phyloP scores from a whole-genome alignment of 2,329 filamentous ascomycete species.

The Diaporthe citriasiana region DNA sequence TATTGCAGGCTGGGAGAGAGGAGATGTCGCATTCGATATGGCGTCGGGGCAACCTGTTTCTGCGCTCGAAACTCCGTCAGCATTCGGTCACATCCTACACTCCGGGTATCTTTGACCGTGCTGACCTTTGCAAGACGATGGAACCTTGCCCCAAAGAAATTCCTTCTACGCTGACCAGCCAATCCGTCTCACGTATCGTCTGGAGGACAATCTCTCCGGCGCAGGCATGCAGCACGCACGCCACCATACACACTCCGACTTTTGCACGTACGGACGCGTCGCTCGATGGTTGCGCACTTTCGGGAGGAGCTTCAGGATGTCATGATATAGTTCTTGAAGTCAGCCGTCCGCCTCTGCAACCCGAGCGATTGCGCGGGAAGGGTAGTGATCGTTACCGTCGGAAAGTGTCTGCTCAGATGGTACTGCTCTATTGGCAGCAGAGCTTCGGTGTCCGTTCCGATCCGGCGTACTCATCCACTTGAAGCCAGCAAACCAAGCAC shows the following conservation, averaged over 20 bases:
- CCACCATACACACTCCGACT: neutral
- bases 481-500: accelerated
- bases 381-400: neutral
- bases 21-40: neutral
- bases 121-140: neutral
- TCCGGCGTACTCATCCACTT: neutral
- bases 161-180: no score
- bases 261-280: neutral
- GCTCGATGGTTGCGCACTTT: neutral
- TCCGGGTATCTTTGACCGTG: no score
- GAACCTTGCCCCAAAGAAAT: no score
- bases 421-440: neutral
- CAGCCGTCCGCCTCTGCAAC: no score
- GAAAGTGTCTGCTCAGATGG: no score
- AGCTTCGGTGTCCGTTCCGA: no score
- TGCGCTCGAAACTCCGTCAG: neutral
- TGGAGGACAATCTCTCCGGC: no score
- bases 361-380: neutral
- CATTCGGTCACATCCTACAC: no score
- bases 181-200: no score
- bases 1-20: neutral
- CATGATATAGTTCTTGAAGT: no score
- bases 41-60: neutral
- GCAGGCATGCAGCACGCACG: neutral
- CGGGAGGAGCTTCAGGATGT: neutral